A percentile compares a stretch with the other conserved stretches of the same genome.
Evolutionary conservation across 192 early-diverging fungal genomes (phyloP).

Genomic region (Podila verticillata): DNA sequence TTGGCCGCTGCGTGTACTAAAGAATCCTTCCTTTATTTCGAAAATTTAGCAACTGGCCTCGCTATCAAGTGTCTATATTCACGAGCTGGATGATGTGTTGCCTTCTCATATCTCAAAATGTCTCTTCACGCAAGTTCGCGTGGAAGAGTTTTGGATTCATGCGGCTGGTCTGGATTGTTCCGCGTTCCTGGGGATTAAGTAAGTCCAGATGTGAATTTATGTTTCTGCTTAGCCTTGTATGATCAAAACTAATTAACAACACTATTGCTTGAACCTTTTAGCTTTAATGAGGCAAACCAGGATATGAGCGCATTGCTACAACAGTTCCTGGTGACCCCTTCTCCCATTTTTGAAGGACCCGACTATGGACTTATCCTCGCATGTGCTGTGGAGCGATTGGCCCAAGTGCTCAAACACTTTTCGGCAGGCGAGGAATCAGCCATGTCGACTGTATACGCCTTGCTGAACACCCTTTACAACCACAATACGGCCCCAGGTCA

Average conservation of each 20-base stretch:
- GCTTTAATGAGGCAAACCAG: constrained; percentile 31
- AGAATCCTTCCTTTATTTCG: not conserved
- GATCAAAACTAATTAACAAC: not conserved
- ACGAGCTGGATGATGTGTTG: constrained; percentile 61
- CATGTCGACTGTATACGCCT: constrained; percentile 27
- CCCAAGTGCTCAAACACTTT: constrained; percentile 57
- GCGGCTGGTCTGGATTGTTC: constrained; percentile 44
- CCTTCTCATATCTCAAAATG: constrained; percentile 57
- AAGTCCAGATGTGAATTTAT: constrained; percentile 34
- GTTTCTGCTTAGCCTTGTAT: not conserved
- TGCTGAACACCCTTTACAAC: constrained; percentile 25
- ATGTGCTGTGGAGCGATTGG: constrained; percentile 59
- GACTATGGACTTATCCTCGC: constrained; percentile 42
- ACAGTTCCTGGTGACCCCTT: constrained; percentile 62
- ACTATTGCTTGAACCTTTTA: not conserved
- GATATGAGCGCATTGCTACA: constrained; percentile 55
- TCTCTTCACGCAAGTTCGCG: constrained; percentile 52
- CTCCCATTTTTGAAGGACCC: constrained; percentile 60
- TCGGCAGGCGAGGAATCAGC: constrained; percentile 9
- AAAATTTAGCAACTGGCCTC: constrained; percentile 57
- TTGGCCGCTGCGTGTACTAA: not conserved
- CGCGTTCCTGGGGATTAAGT: constrained; percentile 47
- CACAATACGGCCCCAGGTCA: constrained; percentile 13
- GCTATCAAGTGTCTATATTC: constrained; percentile 59
- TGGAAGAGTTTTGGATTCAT: constrained; percentile 56